phyloP scores from a whole-genome alignment of 1,284 basidiomycete genomes.

The Cerrena zonata region DNA sequence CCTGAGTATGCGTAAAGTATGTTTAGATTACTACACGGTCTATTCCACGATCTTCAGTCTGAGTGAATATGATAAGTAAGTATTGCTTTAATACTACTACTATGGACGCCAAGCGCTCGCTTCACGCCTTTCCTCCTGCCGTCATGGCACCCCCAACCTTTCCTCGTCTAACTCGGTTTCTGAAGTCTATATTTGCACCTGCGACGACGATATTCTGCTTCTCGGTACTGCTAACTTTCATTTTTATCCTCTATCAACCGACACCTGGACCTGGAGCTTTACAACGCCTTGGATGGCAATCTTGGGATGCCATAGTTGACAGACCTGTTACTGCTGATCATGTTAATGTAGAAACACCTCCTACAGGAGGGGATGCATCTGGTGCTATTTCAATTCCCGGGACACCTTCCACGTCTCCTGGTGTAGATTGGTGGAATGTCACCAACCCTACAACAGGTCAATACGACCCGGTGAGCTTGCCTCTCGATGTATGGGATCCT shows the following conservation, averaged over 20 bases:
- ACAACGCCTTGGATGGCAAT: slow-evolving; percentile 83
- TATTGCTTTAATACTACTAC: no score
- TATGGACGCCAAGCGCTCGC: no score
- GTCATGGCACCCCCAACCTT: slow-evolving; percentile 21
- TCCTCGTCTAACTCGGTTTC: slow-evolving; percentile 35
- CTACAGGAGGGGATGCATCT: background rate
- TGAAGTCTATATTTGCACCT: slow-evolving; percentile 49
- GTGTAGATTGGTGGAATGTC: slow-evolving; percentile 72
- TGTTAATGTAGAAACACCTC: background rate
- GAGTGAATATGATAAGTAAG: no score
- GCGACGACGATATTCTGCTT: slow-evolving; percentile 58
- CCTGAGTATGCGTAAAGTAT: no score
- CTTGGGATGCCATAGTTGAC: slow-evolving; percentile 67
- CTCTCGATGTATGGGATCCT: slow-evolving; percentile 78
- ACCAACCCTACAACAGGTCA: slow-evolving; percentile 24
- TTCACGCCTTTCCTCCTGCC: slow-evolving; percentile 8
- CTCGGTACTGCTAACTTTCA: slow-evolving; percentile 63
- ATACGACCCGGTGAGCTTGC: slow-evolving; percentile 55
- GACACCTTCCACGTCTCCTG: slow-evolving; percentile 16
- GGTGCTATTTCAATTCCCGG: background rate
- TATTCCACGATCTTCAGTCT: no score
- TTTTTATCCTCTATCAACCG: slow-evolving; percentile 74
- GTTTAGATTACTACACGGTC: no score
- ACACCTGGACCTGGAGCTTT: slow-evolving; percentile 61
- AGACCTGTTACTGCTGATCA: background rate